Percentiles rank a stretch among this genome's conserved stretches.
phyloP scores from a whole-genome alignment of 2,329 filamentous ascomycete genomes.

The Diaporthe batatas region DNA sequence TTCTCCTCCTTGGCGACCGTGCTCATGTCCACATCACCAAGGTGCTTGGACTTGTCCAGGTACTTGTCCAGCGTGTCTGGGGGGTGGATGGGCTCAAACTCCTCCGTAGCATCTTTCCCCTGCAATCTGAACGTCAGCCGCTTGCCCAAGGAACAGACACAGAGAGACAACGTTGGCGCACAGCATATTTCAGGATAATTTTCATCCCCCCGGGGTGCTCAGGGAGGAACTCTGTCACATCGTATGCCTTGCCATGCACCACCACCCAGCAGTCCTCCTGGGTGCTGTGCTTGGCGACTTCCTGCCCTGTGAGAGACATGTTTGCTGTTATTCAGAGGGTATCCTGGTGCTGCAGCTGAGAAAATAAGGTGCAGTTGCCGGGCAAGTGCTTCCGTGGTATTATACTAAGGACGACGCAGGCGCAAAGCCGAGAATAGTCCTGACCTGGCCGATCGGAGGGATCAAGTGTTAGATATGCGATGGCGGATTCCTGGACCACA shows the following conservation, averaged over 20 bases:
- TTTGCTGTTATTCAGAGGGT: slow-evolving; percentile 36
- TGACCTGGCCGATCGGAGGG: not conserved
- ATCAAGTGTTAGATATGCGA: slow-evolving; percentile 5
- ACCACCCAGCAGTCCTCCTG: slow-evolving; percentile 93
- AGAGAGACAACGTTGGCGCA: slow-evolving; percentile 49
- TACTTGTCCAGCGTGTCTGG: slow-evolving; percentile 90
- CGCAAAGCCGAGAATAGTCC: not conserved
- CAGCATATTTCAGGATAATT: slow-evolving; percentile 96
- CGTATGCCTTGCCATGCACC: slow-evolving; percentile 87
- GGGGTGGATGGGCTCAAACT: slow-evolving; percentile 89
- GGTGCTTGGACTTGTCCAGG: slow-evolving; percentile 85
- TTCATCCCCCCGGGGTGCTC: slow-evolving; percentile 91
- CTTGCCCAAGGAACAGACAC: too few relatives aligned
- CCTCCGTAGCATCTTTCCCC: slow-evolving; percentile 93
- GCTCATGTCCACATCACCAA: slow-evolving; percentile 89
- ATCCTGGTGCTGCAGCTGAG: not conserved
- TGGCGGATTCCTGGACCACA: slow-evolving; percentile 7
- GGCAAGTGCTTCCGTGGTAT: not conserved
- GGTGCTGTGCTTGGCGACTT: slow-evolving; percentile 79
- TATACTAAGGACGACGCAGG: not conserved
- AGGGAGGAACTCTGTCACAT: slow-evolving; percentile 92
- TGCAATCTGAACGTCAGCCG: slow-evolving; percentile 45
- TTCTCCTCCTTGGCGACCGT: slow-evolving; percentile 77
- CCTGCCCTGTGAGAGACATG: slow-evolving; percentile 64
- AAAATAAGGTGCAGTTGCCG: not conserved